Conservation (phyloP, 2,329 filamentous ascomycete species). For the Penicillium oxalicum region DNA sequence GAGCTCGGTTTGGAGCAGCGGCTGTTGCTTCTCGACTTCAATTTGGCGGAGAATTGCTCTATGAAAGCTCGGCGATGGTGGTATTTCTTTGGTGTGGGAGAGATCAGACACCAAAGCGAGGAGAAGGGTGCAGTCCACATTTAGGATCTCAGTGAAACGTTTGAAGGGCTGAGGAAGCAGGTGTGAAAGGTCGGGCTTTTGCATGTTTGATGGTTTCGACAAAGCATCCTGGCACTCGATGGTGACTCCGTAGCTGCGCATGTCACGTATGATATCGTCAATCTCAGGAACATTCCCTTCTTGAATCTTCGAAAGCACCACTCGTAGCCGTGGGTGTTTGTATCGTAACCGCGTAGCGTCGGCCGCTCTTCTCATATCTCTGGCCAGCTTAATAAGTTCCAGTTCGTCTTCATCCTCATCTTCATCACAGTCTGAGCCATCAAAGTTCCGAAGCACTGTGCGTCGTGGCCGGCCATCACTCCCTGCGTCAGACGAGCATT, state of each 20-base stretch:
- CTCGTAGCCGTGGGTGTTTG: constrained; percentile 52
- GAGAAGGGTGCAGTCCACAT: constrained; percentile 57
- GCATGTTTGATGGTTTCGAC: constrained; percentile 8
- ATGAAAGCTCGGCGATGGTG: constrained; percentile 50
- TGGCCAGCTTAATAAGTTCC: constrained; percentile 56
- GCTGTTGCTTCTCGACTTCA: constrained; percentile 56
- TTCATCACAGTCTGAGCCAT: constrained; percentile 29
- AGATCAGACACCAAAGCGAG: constrained; percentile 69
- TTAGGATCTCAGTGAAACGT: constrained; percentile 40
- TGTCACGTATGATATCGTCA: constrained; percentile 51
- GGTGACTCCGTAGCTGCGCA: constrained; percentile 46
- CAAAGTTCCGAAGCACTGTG: constrained; percentile 24
- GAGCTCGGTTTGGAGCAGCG: constrained; percentile 55
- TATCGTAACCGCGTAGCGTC: constrained; percentile 53
- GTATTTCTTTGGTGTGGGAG: constrained; percentile 49
- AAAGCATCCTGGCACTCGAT: constrained; percentile 33
- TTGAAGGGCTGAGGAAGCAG: constrained; percentile 40
- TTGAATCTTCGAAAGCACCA: constrained; percentile 57
- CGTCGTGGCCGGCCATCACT: constrained; percentile 12
- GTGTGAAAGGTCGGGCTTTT: constrained; percentile 21
- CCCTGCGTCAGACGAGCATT: constrained; percentile 31
- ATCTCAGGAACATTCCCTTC: constrained; percentile 49
- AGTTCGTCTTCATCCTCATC: constrained; percentile 51
- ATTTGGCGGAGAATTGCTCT: constrained; percentile 59
- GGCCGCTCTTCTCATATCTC: constrained; percentile 54